Evolutionary conservation across 805 yeast species (phyloP).

Genomic region (Metahyphopichia silvanorum): DNA sequence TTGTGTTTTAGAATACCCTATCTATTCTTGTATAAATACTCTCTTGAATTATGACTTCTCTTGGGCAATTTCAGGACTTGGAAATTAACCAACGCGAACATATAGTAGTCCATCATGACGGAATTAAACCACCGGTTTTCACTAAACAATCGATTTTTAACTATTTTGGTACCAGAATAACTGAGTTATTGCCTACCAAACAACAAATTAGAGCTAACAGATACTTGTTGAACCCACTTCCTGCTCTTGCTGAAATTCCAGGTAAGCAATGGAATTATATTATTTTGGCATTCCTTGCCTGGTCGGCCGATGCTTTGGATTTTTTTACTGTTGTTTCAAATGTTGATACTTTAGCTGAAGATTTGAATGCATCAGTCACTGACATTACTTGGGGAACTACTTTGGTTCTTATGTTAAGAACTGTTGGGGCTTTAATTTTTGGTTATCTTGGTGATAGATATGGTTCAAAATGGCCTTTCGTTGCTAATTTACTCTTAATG

Average conservation of each 20-base stretch:
- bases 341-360: constrained; percentile 47
- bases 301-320: constrained; percentile 75
- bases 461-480: constrained; percentile 69
- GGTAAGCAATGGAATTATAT: constrained; percentile 55
- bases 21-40: background rate
- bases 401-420: constrained; percentile 65
- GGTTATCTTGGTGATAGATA: constrained; percentile 59
- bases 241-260: constrained; percentile 33
- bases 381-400: constrained; percentile 73
- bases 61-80: background rate
- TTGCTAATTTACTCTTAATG: constrained; percentile 49
- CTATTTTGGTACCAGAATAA: constrained; percentile 12
- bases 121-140: constrained; percentile 11
- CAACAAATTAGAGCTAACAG: constrained; percentile 9
- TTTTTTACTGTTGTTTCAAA: constrained; percentile 62
- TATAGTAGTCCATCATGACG: background rate
- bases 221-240: constrained; percentile 40
- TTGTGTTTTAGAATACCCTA: too few species aligned
- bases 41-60: background rate
- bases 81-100: background rate
- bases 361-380: constrained; percentile 41
- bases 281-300: constrained; percentile 56
- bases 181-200: constrained; percentile 11
- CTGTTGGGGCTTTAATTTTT: constrained; percentile 67
- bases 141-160: constrained; percentile 12